Evolutionary conservation across 495 filamentous ascomycete genomes (phyloP).

Genomic region (Clavariopsis aquatica): DNA sequence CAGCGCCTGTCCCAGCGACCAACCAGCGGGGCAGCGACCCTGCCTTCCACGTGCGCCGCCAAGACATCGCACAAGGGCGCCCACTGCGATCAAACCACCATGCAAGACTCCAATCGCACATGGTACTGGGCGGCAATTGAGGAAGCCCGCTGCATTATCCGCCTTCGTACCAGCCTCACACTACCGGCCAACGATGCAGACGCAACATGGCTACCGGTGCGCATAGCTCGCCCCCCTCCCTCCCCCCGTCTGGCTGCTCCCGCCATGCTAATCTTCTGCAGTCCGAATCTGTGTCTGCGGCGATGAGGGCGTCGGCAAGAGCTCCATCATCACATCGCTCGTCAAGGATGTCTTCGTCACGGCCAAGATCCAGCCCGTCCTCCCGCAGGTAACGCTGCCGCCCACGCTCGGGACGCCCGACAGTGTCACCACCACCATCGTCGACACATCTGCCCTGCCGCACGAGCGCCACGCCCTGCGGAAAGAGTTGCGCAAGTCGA

Average conservation of each 20-base stretch:
- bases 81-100: neutral
- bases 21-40: constrained; percentile 2
- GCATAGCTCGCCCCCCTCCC: neutral
- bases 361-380: constrained; percentile 88
- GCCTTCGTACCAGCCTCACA: neutral
- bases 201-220: constrained; percentile 36
- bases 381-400: constrained; percentile 91
- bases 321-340: constrained; percentile 71
- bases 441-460: constrained; percentile 93
- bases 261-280: constrained; percentile 40
- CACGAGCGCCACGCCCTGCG: constrained; percentile 85
- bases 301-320: constrained; percentile 75
- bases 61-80: neutral
- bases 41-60: constrained; percentile 4
- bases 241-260: neutral
- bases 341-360: constrained; percentile 95
- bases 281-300: constrained; percentile 96
- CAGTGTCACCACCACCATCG: constrained; percentile 92
- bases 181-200: constrained; percentile 19
- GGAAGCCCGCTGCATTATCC: too few species aligned
- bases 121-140: neutral
- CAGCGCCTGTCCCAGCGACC: neutral
- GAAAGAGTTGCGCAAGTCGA: constrained; percentile 93
- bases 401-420: constrained; percentile 85
- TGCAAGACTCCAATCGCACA: neutral